These are phyloP conservation scores for Arthrinium phaeospermum DNA, from an alignment of 2,329 filamentous ascomycete species.

Conservation along the genomic window DNA sequence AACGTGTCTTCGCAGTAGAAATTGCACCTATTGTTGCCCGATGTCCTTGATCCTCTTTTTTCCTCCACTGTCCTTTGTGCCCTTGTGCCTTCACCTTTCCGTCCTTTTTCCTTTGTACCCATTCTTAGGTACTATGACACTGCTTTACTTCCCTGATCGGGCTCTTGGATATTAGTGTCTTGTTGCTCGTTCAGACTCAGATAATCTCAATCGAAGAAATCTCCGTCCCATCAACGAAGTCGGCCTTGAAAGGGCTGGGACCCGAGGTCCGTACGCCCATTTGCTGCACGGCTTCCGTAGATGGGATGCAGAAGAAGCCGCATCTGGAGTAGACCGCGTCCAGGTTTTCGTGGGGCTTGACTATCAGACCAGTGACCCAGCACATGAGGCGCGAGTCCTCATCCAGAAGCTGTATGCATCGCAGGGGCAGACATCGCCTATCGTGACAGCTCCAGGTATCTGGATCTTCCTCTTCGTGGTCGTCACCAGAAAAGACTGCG, in stretches of 20 bases:
- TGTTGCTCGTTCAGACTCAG: background rate
- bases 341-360: background rate
- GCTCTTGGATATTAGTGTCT: too few species aligned
- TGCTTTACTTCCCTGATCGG: too few species aligned
- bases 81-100: too few species aligned
- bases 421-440: background rate
- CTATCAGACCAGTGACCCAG: background rate
- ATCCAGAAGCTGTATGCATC: background rate
- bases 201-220: background rate
- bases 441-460: background rate
- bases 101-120: too few species aligned
- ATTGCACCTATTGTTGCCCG: too few species aligned
- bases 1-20: too few species aligned
- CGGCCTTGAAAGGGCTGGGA: background rate
- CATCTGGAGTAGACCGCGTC: background rate
- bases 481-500: too few species aligned
- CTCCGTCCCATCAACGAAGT: background rate
- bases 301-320: background rate
- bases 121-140: too few species aligned
- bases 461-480: too few species aligned
- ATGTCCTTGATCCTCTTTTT: too few species aligned
- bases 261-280: background rate
- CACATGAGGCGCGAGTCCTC: background rate
- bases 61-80: too few species aligned
- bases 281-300: background rate